phyloP scores from a whole-genome alignment of 257 asterid species.

The Nicotiana otophora region DNA sequence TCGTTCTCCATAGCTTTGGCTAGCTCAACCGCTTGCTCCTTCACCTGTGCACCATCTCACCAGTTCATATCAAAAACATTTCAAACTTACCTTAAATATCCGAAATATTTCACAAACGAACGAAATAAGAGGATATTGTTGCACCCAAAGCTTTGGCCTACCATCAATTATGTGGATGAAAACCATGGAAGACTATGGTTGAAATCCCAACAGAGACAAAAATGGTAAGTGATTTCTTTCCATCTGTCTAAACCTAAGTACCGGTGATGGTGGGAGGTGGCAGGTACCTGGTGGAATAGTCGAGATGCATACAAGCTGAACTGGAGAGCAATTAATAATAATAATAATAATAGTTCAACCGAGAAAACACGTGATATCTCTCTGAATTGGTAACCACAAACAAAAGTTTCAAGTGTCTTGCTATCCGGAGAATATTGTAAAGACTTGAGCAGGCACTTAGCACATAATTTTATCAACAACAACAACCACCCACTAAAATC shows the following conservation, averaged over 20 bases:
- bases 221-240: too few relatives aligned
- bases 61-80: neutral
- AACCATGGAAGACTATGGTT: too few relatives aligned
- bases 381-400: neutral
- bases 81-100: neutral
- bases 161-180: too few relatives aligned
- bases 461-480: neutral
- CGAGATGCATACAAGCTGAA: too few relatives aligned
- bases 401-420: neutral
- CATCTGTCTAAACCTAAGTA: too few relatives aligned
- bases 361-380: neutral
- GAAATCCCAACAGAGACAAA: too few relatives aligned
- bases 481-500: too few relatives aligned
- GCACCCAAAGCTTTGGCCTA: too few relatives aligned
- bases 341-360: neutral
- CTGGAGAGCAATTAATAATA: too few relatives aligned
- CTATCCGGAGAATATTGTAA: neutral
- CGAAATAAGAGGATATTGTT: neutral
- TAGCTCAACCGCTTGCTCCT: slow-evolving; percentile 56
- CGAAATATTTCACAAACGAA: neutral
- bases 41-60: slow-evolving; percentile 43
- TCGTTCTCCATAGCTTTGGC: slow-evolving; percentile 85
- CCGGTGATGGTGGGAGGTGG: too few relatives aligned
- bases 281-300: too few relatives aligned
- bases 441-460: neutral